Conservation (phyloP, 805 yeast species). For the Jamesozyma hellenica region DNA sequence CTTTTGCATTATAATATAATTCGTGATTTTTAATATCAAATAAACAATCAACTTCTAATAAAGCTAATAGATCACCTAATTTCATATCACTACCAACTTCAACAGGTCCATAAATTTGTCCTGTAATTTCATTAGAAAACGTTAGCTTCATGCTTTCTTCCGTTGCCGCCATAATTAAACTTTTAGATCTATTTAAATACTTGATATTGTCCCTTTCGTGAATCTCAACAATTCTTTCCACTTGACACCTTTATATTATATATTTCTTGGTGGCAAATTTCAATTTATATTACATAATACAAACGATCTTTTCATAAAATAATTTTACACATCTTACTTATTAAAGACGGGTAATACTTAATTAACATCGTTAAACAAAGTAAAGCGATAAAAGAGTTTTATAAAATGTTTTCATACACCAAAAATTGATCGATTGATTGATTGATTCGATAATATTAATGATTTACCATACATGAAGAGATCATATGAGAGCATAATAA, state of each 20-base stretch:
- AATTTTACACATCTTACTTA: no score
- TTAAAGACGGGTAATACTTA: no score
- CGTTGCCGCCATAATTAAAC: background rate
- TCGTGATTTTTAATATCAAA: conserved; percentile 39
- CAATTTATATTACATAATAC: no score
- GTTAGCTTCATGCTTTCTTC: conserved; percentile 38
- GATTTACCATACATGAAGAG: background rate
- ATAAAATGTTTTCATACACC: no score
- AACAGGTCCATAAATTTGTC: conserved; percentile 37
- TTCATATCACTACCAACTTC: conserved; percentile 61
- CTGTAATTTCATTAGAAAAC: conserved; percentile 41
- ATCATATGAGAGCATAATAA: background rate
- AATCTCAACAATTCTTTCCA: no score
- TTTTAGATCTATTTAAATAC: background rate
- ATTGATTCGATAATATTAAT: no score
- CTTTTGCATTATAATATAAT: conserved; percentile 39
- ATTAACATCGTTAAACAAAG: no score
- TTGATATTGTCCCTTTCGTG: background rate
- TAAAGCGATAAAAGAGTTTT: no score
- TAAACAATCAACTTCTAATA: conserved; percentile 59
- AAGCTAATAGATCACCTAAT: conserved; percentile 60
- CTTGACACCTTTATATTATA: no score
- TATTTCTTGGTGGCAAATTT: no score
- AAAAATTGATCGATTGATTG: no score
- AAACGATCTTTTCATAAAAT: no score